These are phyloP conservation scores for Jatropha podagrica DNA, from an alignment of 441 rosid genomes.

Conservation along the genomic window DNA sequence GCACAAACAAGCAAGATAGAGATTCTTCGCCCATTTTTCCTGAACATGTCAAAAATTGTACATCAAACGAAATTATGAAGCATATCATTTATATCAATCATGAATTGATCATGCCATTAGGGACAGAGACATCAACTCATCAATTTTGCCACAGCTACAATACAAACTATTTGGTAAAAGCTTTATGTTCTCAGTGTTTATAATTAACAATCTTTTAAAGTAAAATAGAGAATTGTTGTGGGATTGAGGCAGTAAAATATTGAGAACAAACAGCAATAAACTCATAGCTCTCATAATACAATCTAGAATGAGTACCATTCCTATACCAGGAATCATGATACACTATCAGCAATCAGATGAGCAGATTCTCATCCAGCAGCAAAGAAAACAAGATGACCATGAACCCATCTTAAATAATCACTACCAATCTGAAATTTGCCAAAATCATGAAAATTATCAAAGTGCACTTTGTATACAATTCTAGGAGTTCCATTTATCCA, in stretches of 20 bases:
- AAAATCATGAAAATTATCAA: not conserved
- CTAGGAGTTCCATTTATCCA: not conserved
- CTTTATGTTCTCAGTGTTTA: not conserved
- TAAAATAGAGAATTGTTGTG: not conserved
- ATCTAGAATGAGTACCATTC: not conserved
- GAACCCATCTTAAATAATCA: not conserved
- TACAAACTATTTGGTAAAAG: not conserved
- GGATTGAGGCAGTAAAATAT: not conserved
- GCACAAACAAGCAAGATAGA: slow-evolving; percentile 45
- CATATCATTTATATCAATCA: not conserved
- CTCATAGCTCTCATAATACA: not conserved
- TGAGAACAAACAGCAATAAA: not conserved
- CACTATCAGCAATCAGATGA: not conserved
- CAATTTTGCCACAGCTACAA: not conserved
- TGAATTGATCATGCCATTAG: not conserved
- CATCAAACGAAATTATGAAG: not conserved
- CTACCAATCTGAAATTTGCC: not conserved
- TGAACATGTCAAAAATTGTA: slow-evolving; percentile 24
- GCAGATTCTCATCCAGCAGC: not conserved
- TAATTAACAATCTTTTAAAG: not conserved
- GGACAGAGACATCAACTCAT: not conserved
- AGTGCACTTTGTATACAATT: not conserved
- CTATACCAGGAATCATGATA: no score
- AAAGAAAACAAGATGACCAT: not conserved
- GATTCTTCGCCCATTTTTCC: slow-evolving; percentile 60